These are phyloP conservation scores for Gossypium anomalum DNA, from an alignment of 345 rosid genomes.

Conservation along the genomic window DNA sequence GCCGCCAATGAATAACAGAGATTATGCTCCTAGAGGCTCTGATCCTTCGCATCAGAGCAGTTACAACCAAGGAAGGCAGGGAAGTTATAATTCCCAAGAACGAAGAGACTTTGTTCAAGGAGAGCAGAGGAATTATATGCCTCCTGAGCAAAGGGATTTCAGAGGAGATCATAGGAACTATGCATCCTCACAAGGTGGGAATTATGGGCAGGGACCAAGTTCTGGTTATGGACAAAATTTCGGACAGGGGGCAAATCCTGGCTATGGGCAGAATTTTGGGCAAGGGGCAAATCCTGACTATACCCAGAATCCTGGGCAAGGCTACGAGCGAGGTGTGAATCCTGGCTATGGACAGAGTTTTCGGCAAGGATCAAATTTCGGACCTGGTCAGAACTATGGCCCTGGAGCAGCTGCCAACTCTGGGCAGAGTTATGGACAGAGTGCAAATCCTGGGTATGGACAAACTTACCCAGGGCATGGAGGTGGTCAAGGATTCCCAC, in stretches of 20 bases:
- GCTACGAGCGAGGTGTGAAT: too few relatives aligned
- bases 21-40: conserved; percentile 30
- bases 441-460: conserved; percentile 23
- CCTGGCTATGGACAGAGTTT: conserved; percentile 20
- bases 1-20: conserved; percentile 35
- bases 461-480: conserved; percentile 25
- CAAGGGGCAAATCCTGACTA: conserved; percentile 29
- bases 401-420: conserved; percentile 23
- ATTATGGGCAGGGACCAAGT: conserved; percentile 2
- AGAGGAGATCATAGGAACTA: conserved; percentile 22
- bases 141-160: conserved; percentile 2
- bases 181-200: conserved; percentile 30
- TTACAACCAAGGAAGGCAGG: conserved; percentile 38
- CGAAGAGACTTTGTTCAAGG: conserved; percentile 40
- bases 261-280: conserved; percentile 35
- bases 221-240: conserved; percentile 24
- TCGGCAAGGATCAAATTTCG: conserved; percentile 6
- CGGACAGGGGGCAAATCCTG: conserved; percentile 18
- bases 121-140: conserved; percentile 16
- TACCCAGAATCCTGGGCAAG: not conserved
- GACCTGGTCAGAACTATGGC: not conserved
- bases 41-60: conserved; percentile 35
- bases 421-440: conserved; percentile 35
- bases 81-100: conserved; percentile 36
- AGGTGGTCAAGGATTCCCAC: conserved; percentile 27